A percentile compares a stretch with the other conserved stretches of the same genome.
These are phyloP conservation scores for Starmerella scarabaei DNA, from an alignment of 805 yeast species.

Conservation along the genomic window DNA sequence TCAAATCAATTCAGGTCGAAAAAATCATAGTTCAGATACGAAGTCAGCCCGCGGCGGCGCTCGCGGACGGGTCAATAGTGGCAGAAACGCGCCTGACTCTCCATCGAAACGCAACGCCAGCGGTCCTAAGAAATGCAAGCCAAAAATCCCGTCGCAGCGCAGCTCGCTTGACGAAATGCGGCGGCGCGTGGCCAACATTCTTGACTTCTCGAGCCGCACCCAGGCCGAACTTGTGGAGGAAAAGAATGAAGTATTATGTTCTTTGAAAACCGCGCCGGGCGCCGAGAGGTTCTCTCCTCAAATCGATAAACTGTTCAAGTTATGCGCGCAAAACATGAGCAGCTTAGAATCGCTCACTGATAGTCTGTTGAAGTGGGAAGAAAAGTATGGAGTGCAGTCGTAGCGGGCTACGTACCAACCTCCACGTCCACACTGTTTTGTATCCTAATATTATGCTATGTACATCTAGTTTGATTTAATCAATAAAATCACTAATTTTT, in stretches of 20 bases:
- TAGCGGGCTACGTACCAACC: background rate
- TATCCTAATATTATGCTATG: background rate
- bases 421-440: background rate
- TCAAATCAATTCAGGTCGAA: too few relatives aligned
- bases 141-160: slow-evolving; percentile 68
- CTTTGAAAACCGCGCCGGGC: slow-evolving; percentile 30
- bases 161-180: slow-evolving; percentile 72
- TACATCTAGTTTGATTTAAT: background rate
- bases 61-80: background rate
- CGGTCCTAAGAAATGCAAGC: slow-evolving; percentile 27
- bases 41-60: background rate
- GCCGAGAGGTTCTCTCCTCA: slow-evolving; percentile 19
- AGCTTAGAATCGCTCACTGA: slow-evolving; percentile 64
- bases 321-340: slow-evolving; percentile 43
- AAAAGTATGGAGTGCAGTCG: slow-evolving; percentile 31
- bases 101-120: slow-evolving; percentile 3
- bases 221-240: slow-evolving; percentile 73
- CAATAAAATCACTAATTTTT: too few relatives aligned
- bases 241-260: slow-evolving; percentile 41
- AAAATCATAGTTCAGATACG: background rate
- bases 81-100: background rate
- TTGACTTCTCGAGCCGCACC: slow-evolving; percentile 81
- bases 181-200: slow-evolving; percentile 73
- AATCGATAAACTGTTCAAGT: slow-evolving; percentile 26
- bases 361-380: slow-evolving; percentile 67